Percentiles rank a stretch among this genome's conserved stretches.
phyloP scores from a whole-genome alignment of 208 protist species.

The Trypanosoma mega region DNA sequence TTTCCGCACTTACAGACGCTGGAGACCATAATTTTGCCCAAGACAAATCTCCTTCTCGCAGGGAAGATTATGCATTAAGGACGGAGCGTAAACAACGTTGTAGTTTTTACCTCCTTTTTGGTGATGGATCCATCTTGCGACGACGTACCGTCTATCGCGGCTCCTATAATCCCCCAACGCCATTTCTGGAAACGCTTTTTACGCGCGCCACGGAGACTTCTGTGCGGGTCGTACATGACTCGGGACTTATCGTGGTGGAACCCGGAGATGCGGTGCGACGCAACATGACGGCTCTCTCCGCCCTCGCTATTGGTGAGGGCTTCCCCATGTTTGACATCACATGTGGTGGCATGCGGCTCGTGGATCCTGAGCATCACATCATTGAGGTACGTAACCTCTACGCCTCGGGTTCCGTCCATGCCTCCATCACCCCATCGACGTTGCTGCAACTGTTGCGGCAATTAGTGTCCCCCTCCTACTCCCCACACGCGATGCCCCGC shows the following conservation, averaged over 20 bases:
- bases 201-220: slow-evolving; percentile 47
- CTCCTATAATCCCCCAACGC: slow-evolving; percentile 3
- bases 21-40: too few relatives aligned
- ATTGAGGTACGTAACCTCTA: slow-evolving; percentile 64
- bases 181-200: slow-evolving; percentile 64
- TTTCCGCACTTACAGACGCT: too few relatives aligned
- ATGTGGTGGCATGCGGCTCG: slow-evolving; percentile 70
- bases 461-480: slow-evolving; percentile 64
- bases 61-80: too few relatives aligned
- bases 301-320: slow-evolving; percentile 66
- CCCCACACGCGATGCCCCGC: slow-evolving; percentile 59
- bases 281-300: slow-evolving; percentile 32
- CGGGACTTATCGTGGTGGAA: slow-evolving; percentile 60
- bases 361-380: slow-evolving; percentile 67
- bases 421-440: slow-evolving; percentile 25
- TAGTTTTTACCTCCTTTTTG: slow-evolving; percentile 64
- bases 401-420: slow-evolving; percentile 20
- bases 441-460: slow-evolving; percentile 58
- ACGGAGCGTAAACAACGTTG: too few relatives aligned
- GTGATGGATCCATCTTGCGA: slow-evolving; percentile 68
- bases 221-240: slow-evolving; percentile 70
- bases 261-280: slow-evolving; percentile 49
- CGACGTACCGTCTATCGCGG: slow-evolving; percentile 35
- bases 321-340: slow-evolving; percentile 83
- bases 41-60: too few relatives aligned